Evolutionary conservation across 2,329 filamentous ascomycete genomes (phyloP).

Genomic region (Colletotrichum orchidophilum): DNA sequence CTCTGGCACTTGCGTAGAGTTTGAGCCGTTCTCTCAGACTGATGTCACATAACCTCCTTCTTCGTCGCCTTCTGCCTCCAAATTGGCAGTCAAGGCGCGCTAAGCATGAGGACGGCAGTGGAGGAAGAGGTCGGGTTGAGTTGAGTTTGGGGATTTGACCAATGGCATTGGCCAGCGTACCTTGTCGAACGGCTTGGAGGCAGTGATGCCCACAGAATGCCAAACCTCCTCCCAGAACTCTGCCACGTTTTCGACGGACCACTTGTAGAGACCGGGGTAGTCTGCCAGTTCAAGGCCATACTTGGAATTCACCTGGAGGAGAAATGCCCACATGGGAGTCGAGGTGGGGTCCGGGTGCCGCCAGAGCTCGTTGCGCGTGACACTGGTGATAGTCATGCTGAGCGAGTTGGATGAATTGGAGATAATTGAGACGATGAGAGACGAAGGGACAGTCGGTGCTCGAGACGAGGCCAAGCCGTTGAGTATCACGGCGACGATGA

Average conservation of each 20-base stretch:
- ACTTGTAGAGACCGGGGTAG: conserved; percentile 82
- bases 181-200: conserved; percentile 69
- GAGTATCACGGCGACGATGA: background rate
- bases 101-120: conserved; percentile 16
- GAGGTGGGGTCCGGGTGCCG: conserved; percentile 71
- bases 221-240: conserved; percentile 88
- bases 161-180: conserved; percentile 48
- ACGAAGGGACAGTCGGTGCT: background rate
- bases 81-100: conserved; percentile 15
- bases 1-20: conserved; percentile 23
- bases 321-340: conserved; percentile 78
- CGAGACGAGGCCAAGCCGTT: background rate
- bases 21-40: conserved; percentile 10
- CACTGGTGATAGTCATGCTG: conserved; percentile 32
- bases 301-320: conserved; percentile 74
- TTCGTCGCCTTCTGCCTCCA: background rate
- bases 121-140: conserved; percentile 9
- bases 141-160: conserved; percentile 14
- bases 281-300: conserved; percentile 68
- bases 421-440: conserved; percentile 4
- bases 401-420: background rate
- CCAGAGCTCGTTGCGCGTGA: conserved; percentile 68
- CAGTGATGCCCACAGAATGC: conserved; percentile 81
- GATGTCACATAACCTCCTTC: conserved; percentile 11
- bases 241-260: conserved; percentile 82